Evolutionary conservation across 192 early-diverging fungal genomes (phyloP), one percentile per base, ranked within the genome.

Genomic region (Podochytrium sp.): DNA sequence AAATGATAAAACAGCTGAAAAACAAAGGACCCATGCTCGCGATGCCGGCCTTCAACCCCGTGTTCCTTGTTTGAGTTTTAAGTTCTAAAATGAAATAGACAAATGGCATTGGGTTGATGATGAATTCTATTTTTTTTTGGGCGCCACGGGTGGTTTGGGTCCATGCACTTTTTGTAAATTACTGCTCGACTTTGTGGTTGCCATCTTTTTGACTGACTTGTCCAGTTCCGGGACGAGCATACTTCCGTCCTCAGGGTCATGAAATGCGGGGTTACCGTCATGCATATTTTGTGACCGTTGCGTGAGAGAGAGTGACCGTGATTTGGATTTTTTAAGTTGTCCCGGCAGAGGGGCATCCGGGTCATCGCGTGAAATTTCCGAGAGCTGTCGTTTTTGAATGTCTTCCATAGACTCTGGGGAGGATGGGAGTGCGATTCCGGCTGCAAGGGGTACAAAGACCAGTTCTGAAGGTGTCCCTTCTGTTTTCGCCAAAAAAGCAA

Each of bases 271-370:
- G 50, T 80, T 73, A 2, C 85, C 85, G 32, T 80, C 67, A 73
- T 87, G 83, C 85, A 87, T 87, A 73, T 87, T 87, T 35, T 79
- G 72, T 33, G 82, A 76, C 30, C 69, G 37, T 63, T 87, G 78
- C 55, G 77, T 70, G 33, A 87, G 50, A 0, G 79, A 78, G 25
- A 86, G 65, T 12, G 51, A 51, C 29, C 64, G 27, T 25, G 76
- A 76, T 40, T 72, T 63, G 6, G 69, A 61, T 39, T 81, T 81
- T 41, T 71, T 61, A 32, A 62, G 41, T 29, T 73, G 64, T 18
- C 20, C 53, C 25, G 79, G 68, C 6, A 23, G 38, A 43, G 81
- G 69, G 6, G 67, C 59, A n/a, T 40, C 56, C 29, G 63, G 37
- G n/a, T 65, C 70, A 32, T 74, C 33, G 25, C 50, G 33, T 41